Conservation (phyloP, 495 filamentous ascomycete genomes). For the Tuber brumale region DNA sequence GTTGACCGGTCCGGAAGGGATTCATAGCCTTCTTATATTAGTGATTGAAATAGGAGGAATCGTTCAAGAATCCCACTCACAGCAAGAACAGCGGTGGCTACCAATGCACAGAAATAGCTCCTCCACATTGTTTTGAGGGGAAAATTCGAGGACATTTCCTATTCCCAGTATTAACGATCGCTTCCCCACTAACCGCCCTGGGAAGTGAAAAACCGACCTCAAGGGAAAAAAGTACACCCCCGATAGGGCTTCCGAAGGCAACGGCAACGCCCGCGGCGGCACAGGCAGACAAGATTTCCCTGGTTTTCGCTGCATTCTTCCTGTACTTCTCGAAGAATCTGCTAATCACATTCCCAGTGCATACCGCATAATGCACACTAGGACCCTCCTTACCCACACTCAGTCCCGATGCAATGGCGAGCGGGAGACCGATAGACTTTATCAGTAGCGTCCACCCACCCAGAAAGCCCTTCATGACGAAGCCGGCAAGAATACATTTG, state of each 20-base stretch:
- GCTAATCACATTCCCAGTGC: conserved; percentile 94
- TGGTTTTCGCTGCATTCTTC: conserved; percentile 85
- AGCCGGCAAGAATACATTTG: conserved; percentile 99
- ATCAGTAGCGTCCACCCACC: conserved; percentile 88
- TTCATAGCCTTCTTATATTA: conserved; percentile 63
- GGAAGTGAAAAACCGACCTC: conserved; percentile 53
- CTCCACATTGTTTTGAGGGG: conserved; percentile 97
- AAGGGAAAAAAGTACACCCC: conserved; percentile 90
- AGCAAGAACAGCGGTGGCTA: conserved; percentile 87
- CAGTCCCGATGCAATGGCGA: conserved; percentile 89
- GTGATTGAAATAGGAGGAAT: neutral
- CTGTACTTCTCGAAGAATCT: conserved; percentile 88
- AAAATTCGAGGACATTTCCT: conserved; percentile 97
- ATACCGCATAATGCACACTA: conserved; percentile 96
- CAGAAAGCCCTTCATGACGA: conserved; percentile 98
- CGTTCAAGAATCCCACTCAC: conserved; percentile 44
- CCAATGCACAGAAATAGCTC: conserved; percentile 94
- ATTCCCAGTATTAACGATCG: conserved; percentile 3
- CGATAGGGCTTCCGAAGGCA: conserved; percentile 95
- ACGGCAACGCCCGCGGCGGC: conserved; percentile 94
- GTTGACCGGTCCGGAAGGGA: conserved; percentile 92
- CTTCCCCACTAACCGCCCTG: neutral
- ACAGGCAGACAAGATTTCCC: conserved; percentile 89
- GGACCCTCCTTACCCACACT: conserved; percentile 97
- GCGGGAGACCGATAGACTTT: conserved; percentile 83